Conservation (phyloP, 1,139 yeast species). For the Arxiozyma slooffiae region DNA sequence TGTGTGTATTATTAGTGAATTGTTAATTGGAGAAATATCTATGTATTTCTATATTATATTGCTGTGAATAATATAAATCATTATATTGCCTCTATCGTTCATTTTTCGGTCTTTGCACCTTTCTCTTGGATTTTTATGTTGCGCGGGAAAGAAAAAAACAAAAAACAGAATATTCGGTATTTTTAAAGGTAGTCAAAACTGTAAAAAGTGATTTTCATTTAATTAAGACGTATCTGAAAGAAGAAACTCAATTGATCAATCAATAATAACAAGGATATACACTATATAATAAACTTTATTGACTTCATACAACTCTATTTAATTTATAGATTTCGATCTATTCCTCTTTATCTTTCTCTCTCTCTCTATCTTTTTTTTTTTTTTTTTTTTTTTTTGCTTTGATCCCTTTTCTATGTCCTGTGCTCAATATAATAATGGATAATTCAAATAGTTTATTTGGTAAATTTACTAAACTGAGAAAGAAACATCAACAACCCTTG, state of each 20-base stretch:
- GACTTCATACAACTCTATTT: neutral
- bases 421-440: conserved; percentile 9
- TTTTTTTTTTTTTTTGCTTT: neutral
- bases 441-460: conserved; percentile 13
- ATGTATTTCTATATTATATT: neutral
- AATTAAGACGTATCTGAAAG: neutral
- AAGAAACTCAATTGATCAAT: too few relatives aligned
- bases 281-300: neutral
- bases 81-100: neutral
- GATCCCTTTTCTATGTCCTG: conserved; percentile 16
- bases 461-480: conserved; percentile 34
- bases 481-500: conserved; percentile 47
- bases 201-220: too few relatives aligned
- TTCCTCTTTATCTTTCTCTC: neutral
- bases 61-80: neutral
- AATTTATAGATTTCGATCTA: neutral
- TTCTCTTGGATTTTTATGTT: too few relatives aligned
- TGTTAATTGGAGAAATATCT: neutral
- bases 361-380: neutral
- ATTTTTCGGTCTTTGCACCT: too few relatives aligned
- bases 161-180: too few relatives aligned
- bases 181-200: neutral
- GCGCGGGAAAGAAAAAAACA: neutral
- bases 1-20: neutral
- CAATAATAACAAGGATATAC: too few relatives aligned